Evolutionary conservation across 495 filamentous ascomycete species (phyloP).

Genomic region (Sphaerosporella brunnea): DNA sequence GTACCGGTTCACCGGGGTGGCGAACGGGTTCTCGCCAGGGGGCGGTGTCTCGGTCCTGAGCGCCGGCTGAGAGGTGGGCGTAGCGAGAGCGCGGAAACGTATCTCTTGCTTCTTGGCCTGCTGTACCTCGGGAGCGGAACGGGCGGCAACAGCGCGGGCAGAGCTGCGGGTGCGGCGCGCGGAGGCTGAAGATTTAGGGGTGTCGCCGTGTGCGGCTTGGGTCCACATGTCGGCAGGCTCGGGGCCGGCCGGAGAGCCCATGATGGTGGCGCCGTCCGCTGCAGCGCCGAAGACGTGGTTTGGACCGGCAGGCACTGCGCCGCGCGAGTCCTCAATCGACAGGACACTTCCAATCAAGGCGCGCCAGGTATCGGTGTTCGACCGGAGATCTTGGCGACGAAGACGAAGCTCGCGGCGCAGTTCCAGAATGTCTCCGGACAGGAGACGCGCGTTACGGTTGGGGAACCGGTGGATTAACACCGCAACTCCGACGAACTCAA

Average conservation of each 20-base stretch:
- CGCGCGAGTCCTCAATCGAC: slow-evolving; percentile 20
- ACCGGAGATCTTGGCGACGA: slow-evolving; percentile 28
- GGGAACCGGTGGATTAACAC: slow-evolving; percentile 30
- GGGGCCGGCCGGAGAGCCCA: not conserved
- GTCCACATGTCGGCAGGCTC: not conserved
- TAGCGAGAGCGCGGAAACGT: too few relatives aligned
- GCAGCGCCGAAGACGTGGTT: not conserved
- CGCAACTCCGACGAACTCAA: slow-evolving; percentile 31
- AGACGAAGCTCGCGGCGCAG: slow-evolving; percentile 28
- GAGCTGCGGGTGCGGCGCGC: not conserved
- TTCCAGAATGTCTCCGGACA: slow-evolving; percentile 29
- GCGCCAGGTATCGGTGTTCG: slow-evolving; percentile 29
- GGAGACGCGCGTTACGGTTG: slow-evolving; percentile 25
- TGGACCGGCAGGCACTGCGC: not conserved
- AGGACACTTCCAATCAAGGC: slow-evolving; percentile 29
- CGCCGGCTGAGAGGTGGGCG: not conserved
- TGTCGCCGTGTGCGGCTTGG: not conserved
- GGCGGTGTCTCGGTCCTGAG: not conserved
- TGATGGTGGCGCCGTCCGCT: not conserved
- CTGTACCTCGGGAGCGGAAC: too few relatives aligned
- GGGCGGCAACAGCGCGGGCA: not conserved
- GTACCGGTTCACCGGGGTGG: not conserved
- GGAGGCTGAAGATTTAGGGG: not conserved
- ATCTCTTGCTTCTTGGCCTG: too few relatives aligned
- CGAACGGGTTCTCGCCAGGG: not conserved